phyloP scores from a whole-genome alignment of 495 filamentous ascomycete species.

The Aspergillus carlsbadensis region DNA sequence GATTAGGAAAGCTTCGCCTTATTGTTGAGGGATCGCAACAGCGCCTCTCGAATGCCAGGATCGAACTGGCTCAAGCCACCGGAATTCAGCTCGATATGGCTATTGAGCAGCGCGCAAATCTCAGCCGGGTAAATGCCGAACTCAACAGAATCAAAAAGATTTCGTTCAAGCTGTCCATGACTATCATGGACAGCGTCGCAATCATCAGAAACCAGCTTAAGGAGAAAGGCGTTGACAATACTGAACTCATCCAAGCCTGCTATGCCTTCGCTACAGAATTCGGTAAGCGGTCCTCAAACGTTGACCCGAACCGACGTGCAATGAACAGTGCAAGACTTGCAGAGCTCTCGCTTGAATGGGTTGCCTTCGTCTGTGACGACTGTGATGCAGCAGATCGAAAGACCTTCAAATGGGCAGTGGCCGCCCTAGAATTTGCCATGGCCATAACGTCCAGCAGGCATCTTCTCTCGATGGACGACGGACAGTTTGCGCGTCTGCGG shows the following conservation, averaged over 20 bases:
- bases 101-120: conserved; percentile 88
- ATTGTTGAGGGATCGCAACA: conserved; percentile 85
- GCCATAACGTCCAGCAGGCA: conserved; percentile 90
- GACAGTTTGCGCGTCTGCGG: conserved; percentile 77
- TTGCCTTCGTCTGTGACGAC: conserved; percentile 96
- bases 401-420: conserved; percentile 95
- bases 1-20: conserved; percentile 80
- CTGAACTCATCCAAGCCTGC: conserved; percentile 96
- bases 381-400: conserved; percentile 92
- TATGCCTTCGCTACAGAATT: conserved; percentile 99
- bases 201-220: conserved; percentile 74
- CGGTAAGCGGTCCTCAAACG: conserved; percentile 86
- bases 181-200: conserved; percentile 98
- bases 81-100: conserved; percentile 82
- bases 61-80: conserved; percentile 70
- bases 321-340: conserved; percentile 97
- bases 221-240: conserved; percentile 79
- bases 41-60: conserved; percentile 73
- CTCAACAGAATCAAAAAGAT: conserved; percentile 95
- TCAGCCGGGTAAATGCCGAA: conserved; percentile 86
- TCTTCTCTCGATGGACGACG: conserved; percentile 80
- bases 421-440: conserved; percentile 95
- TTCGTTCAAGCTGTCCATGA: conserved; percentile 94
- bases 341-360: conserved; percentile 91
- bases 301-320: conserved; percentile 87